Evolutionary conservation across 345 rosid species (phyloP).

Genomic region (Passiflora organensis): DNA sequence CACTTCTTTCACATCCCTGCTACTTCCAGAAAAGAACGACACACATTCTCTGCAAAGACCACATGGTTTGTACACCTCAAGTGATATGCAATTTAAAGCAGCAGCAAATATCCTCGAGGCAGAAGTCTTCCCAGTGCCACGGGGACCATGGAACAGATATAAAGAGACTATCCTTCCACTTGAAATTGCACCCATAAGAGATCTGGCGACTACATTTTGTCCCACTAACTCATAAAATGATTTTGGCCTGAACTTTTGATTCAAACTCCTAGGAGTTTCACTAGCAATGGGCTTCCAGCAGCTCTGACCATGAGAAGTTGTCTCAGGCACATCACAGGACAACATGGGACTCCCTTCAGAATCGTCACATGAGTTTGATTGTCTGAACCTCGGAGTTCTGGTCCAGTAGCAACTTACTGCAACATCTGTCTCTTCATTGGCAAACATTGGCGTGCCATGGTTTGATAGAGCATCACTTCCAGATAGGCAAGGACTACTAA

Average conservation of each 20-base stretch:
- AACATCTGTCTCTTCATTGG: constrained; percentile 46
- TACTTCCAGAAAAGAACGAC: constrained; percentile 55
- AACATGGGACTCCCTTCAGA: constrained; percentile 68
- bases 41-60: constrained; percentile 80
- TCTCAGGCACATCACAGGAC: constrained; percentile 31
- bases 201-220: constrained; percentile 67
- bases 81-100: constrained; percentile 82
- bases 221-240: constrained; percentile 79
- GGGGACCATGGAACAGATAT: constrained; percentile 90
- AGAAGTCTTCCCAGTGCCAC: constrained; percentile 89
- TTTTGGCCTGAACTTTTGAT: constrained; percentile 74
- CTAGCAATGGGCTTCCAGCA: constrained; percentile 25
- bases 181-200: constrained; percentile 71
- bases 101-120: constrained; percentile 87
- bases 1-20: constrained; percentile 67
- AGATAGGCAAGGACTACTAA: constrained; percentile 49
- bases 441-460: constrained; percentile 33
- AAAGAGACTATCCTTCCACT: constrained; percentile 67
- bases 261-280: constrained; percentile 57
- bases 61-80: constrained; percentile 71
- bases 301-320: constrained; percentile 23
- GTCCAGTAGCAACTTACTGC: constrained; percentile 76
- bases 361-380: constrained; percentile 56
- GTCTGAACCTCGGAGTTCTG: constrained; percentile 63
- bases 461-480: constrained; percentile 45